Evolutionary conservation across 2,329 filamentous ascomycete species (phyloP).

Genomic region (Hymenoscyphus linearis): DNA sequence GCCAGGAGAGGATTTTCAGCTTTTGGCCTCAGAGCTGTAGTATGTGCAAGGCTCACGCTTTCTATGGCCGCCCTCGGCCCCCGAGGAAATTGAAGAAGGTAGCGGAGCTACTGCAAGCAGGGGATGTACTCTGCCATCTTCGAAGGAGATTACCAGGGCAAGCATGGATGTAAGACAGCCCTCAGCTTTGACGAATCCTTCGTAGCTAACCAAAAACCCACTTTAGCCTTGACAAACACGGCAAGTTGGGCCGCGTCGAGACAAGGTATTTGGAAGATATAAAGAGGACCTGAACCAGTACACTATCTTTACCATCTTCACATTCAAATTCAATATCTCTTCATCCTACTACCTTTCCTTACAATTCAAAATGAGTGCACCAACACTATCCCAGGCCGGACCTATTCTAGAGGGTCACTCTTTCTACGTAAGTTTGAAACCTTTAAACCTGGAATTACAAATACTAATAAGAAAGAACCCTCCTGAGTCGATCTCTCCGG

Average conservation of each 20-base stretch:
- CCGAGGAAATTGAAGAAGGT: not conserved
- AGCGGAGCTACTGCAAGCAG: not conserved
- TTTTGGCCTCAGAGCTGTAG: not conserved
- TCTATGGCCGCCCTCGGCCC: not conserved
- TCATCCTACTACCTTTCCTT: not conserved
- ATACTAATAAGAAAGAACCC: constrained; percentile 2
- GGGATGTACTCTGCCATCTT: not conserved
- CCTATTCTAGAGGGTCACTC: not conserved
- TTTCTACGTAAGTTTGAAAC: constrained; percentile 3
- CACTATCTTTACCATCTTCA: not conserved
- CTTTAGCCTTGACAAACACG: not conserved
- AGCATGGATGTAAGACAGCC: not conserved
- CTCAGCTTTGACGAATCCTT: not conserved
- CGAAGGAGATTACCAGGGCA: not conserved
- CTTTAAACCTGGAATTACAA: not conserved
- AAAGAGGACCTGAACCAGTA: not conserved
- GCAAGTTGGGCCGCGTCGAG: not conserved
- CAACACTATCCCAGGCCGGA: not conserved
- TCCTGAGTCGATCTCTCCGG: not conserved
- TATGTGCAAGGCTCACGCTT: not conserved
- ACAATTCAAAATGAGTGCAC: not conserved
- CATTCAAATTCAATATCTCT: not conserved
- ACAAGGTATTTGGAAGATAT: not conserved
- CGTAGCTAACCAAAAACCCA: not conserved
- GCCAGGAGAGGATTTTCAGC: not conserved